A percentile compares a stretch with the other conserved stretches of the same genome.
These are phyloP conservation scores for Corylus americana DNA, from an alignment of 306 rosid genomes.

Conservation along the genomic window DNA sequence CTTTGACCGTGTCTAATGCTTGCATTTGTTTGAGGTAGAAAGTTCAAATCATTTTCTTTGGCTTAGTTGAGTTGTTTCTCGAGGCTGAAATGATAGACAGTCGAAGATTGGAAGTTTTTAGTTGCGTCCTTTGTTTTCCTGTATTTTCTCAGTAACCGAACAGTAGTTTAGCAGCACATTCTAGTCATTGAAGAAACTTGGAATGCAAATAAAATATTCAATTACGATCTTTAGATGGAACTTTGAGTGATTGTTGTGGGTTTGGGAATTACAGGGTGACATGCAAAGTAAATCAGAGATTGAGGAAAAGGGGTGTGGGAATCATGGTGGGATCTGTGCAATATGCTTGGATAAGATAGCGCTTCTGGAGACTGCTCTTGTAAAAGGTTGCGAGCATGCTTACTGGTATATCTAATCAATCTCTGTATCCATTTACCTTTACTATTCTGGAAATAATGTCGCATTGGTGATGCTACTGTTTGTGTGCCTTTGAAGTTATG, in stretches of 20 bases:
- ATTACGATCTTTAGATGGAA: neutral
- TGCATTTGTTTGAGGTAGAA: neutral
- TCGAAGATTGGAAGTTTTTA: neutral
- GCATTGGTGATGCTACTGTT: slow-evolving; percentile 4
- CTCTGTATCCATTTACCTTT: slow-evolving; percentile 13
- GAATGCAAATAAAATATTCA: neutral
- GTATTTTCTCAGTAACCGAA: neutral
- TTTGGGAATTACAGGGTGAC: slow-evolving; percentile 43
- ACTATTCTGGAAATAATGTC: slow-evolving; percentile 1
- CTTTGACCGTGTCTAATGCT: neutral
- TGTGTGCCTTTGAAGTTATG: neutral
- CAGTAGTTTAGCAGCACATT: neutral
- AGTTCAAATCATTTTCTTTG: neutral
- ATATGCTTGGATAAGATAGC: slow-evolving; percentile 69
- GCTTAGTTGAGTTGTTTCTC: neutral
- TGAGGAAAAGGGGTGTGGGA: slow-evolving; percentile 40
- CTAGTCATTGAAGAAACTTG: neutral
- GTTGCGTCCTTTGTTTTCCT: neutral
- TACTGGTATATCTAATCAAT: slow-evolving; percentile 70
- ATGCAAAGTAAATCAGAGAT: slow-evolving; percentile 37
- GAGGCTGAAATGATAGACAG: neutral
- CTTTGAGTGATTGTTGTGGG: slow-evolving; percentile 9
- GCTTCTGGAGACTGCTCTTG: slow-evolving; percentile 79
- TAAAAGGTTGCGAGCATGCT: slow-evolving; percentile 97
- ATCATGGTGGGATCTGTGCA: slow-evolving; percentile 69